Conservation (phyloP, 192 early-diverging fungal genomes). For the Cetraspora pellucida region DNA sequence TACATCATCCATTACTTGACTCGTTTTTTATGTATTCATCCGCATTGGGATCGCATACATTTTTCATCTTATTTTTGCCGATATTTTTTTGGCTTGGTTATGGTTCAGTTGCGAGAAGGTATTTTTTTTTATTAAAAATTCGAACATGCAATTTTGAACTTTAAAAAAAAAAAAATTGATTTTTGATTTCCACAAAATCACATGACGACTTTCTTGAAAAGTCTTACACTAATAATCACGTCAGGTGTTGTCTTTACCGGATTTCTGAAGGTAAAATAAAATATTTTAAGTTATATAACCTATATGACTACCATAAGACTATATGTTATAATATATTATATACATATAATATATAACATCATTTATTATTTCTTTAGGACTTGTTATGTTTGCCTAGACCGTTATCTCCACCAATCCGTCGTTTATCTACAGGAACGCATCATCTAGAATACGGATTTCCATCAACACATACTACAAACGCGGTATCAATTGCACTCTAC, state of each 20-base stretch:
- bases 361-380: conserved; percentile 59
- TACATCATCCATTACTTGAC: conserved; percentile 58
- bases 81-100: conserved; percentile 80
- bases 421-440: conserved; percentile 65
- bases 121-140: conserved; percentile 9
- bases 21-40: conserved; percentile 68
- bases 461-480: conserved; percentile 86
- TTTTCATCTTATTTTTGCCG: conserved; percentile 83
- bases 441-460: conserved; percentile 91
- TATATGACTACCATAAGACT: too few relatives aligned
- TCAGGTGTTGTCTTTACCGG: too few relatives aligned
- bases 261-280: too few relatives aligned
- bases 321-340: too few relatives aligned
- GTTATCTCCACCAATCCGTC: conserved; percentile 72
- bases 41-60: conserved; percentile 84
- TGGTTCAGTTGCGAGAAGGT: conserved; percentile 63
- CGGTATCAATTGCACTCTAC: conserved; percentile 70
- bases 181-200: too few relatives aligned
- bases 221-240: too few relatives aligned
- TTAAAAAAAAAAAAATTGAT: too few relatives aligned
- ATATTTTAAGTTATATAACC: too few relatives aligned
- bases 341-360: too few relatives aligned
- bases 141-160: not conserved
- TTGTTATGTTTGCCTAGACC: conserved; percentile 85
- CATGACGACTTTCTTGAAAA: too few relatives aligned